These are phyloP conservation scores for Themeda triandra DNA, from an alignment of 176 grass and related monocot species.

Conservation along the genomic window DNA sequence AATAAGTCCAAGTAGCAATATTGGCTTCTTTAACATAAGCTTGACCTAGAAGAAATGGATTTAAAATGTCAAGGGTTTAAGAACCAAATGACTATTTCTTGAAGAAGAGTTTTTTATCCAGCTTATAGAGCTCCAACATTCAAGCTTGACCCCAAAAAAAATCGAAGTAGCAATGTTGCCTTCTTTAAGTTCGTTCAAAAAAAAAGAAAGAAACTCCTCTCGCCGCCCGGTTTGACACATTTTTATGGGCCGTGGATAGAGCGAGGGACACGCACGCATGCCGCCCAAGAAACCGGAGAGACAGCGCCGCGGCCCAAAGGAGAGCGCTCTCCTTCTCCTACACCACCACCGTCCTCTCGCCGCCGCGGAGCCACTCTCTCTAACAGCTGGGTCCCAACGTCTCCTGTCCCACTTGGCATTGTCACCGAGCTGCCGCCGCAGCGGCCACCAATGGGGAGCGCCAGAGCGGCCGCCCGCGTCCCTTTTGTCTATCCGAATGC, in stretches of 20 bases:
- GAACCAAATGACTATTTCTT: too few relatives aligned
- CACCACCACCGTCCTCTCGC: neutral
- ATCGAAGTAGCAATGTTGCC: too few relatives aligned
- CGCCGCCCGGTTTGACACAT: neutral
- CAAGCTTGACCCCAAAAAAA: too few relatives aligned
- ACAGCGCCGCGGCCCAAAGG: neutral
- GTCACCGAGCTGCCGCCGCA: neutral
- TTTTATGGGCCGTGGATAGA: neutral
- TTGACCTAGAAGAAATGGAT: too few relatives aligned
- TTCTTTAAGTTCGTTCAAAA: too few relatives aligned
- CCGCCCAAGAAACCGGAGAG: neutral
- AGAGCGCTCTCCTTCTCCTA: neutral
- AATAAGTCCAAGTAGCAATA: too few relatives aligned
- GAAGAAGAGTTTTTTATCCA: too few relatives aligned
- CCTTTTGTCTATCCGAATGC: slow-evolving; percentile 23
- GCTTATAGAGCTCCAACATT: too few relatives aligned
- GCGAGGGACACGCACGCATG: neutral
- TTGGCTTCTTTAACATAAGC: too few relatives aligned
- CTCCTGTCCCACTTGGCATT: neutral
- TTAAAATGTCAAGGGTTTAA: too few relatives aligned
- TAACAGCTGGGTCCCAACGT: neutral
- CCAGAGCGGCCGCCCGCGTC: neutral
- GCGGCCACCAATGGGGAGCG: neutral
- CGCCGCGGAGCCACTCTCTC: neutral
- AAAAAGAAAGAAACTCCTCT: too few relatives aligned